Percentiles rank a stretch among this genome's conserved stretches.
phyloP scores from a whole-genome alignment of 2,329 filamentous ascomycete genomes.

The Parastagonospora avenae region DNA sequence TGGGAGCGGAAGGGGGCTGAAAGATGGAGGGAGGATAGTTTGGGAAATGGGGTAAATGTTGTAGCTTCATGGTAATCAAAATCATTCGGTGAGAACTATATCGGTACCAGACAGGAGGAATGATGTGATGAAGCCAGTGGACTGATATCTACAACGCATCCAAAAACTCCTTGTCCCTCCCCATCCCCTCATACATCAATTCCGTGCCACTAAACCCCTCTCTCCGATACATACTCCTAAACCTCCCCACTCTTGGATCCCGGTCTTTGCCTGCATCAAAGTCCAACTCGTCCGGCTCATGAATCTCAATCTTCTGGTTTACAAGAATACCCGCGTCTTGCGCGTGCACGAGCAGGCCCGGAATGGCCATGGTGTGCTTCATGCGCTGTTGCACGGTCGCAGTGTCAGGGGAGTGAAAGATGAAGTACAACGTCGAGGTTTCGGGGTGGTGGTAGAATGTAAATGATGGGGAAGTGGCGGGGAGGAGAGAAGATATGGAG shows the following conservation, averaged over 20 bases:
- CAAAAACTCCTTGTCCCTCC: constrained; percentile 12
- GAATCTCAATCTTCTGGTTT: constrained; percentile 36
- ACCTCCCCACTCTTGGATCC: constrained; percentile 24
- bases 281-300: constrained; percentile 26
- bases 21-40: no score
- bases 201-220: constrained; percentile 26
- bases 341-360: constrained; percentile 33
- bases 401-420: constrained; percentile 31
- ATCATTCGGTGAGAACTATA: no score
- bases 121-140: neutral
- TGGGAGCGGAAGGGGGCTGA: no score
- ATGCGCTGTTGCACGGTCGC: constrained; percentile 33
- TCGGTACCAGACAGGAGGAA: neutral
- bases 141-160: constrained; percentile 2
- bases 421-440: constrained; percentile 24
- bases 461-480: constrained; percentile 23
- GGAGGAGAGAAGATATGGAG: constrained; percentile 12
- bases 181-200: constrained; percentile 22
- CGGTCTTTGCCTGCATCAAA: constrained; percentile 18
- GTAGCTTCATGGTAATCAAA: no score
- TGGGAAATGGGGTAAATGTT: no score
- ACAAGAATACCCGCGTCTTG: constrained; percentile 24
- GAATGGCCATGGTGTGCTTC: constrained; percentile 37
- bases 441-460: constrained; percentile 34
- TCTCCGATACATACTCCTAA: constrained; percentile 27